Conservation (phyloP, 129 eudicot genomes). For the Flaveria brownii region DNA sequence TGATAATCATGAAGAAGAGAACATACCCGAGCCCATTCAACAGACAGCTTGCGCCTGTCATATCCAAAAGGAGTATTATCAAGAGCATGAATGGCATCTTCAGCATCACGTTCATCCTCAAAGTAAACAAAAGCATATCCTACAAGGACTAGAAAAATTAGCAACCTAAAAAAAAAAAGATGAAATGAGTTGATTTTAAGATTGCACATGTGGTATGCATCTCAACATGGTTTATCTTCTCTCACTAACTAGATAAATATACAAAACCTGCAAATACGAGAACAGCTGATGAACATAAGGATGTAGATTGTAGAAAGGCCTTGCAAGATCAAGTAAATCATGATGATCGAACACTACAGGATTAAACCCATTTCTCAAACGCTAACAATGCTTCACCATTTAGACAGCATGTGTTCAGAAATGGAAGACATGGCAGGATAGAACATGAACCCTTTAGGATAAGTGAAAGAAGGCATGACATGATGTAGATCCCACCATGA, state of each 20-base stretch:
- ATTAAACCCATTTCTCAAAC: constrained; percentile 59
- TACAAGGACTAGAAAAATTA: constrained; percentile 36
- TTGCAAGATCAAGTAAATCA: constrained; percentile 67
- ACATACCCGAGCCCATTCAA: constrained; percentile 93
- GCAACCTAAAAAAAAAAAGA: neutral
- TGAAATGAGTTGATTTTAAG: constrained; percentile 10
- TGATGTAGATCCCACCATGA: constrained; percentile 71
- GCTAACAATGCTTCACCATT: constrained; percentile 86
- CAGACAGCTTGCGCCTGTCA: constrained; percentile 74
- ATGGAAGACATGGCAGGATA: constrained; percentile 60
- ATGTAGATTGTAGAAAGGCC: constrained; percentile 74
- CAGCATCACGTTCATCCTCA: constrained; percentile 96
- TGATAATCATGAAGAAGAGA: neutral
- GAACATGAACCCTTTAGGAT: constrained; percentile 42
- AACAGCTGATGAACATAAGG: constrained; percentile 75
- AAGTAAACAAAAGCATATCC: constrained; percentile 95
- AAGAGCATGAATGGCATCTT: constrained; percentile 82
- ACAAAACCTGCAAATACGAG: constrained; percentile 87
- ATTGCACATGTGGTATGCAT: constrained; percentile 33
- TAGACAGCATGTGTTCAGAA: constrained; percentile 76
- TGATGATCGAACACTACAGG: constrained; percentile 53
- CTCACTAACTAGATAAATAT: constrained; percentile 46
- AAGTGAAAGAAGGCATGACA: constrained; percentile 74
- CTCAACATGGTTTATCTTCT: constrained; percentile 41
- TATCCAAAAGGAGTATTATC: constrained; percentile 87